A percentile compares a stretch with the other conserved stretches of the same genome.
Evolutionary conservation across 2,329 filamentous ascomycete species (phyloP).

Genomic region (Penicillium sp.): DNA sequence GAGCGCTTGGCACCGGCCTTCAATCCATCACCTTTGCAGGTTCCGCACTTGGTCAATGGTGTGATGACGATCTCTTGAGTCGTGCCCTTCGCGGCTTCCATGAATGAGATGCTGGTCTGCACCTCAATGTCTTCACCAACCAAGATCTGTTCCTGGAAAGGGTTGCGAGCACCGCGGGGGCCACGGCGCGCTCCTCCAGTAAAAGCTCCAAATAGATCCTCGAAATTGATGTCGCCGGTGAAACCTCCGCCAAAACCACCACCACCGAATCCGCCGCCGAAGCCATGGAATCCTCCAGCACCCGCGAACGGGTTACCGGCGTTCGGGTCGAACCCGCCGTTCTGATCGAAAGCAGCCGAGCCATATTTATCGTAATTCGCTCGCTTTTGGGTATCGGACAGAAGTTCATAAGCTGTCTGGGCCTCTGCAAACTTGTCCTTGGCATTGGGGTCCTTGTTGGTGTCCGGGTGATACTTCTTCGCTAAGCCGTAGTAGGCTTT

Average conservation of each 20-base stretch:
- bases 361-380: constrained; percentile 90
- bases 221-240: constrained; percentile 84
- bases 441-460: constrained; percentile 88
- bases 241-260: constrained; percentile 58
- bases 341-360: constrained; percentile 66
- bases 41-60: constrained; percentile 74
- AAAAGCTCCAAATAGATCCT: constrained; percentile 91
- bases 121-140: constrained; percentile 97
- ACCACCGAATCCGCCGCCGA: constrained; percentile 53
- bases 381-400: constrained; percentile 89
- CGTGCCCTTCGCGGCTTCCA: constrained; percentile 90
- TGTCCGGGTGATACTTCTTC: constrained; percentile 97
- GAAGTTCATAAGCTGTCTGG: constrained; percentile 87
- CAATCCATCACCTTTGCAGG: constrained; percentile 77
- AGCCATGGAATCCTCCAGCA: constrained; percentile 59
- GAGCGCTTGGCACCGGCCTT: constrained; percentile 73
- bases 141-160: constrained; percentile 74
- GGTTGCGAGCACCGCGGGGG: constrained; percentile 55
- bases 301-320: constrained; percentile 55
- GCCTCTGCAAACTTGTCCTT: constrained; percentile 95
- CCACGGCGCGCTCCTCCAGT: constrained; percentile 57
- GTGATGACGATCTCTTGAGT: constrained; percentile 84
- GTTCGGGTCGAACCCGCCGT: constrained; percentile 73
- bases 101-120: constrained; percentile 86
- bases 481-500: constrained; percentile 97